Percentiles rank a stretch among this genome's conserved stretches.
phyloP scores from a whole-genome alignment of 2,329 filamentous ascomycete species.

The Sphaerulina musiva region DNA sequence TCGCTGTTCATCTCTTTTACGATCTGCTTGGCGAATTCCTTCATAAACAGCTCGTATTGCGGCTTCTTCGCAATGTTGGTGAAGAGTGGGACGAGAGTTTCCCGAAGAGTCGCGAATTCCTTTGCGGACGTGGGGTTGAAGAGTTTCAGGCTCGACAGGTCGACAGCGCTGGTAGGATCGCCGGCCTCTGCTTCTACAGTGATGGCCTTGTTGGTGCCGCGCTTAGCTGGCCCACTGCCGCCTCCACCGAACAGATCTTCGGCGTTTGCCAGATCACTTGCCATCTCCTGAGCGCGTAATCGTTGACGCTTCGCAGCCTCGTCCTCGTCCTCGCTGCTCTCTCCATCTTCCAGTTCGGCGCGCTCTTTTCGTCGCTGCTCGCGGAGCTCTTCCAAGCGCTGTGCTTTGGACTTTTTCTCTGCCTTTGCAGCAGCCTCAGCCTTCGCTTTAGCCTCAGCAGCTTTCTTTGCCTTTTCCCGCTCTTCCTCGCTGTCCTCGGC shows the following conservation, averaged over 20 bases:
- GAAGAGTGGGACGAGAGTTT: conserved; percentile 72
- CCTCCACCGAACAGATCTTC: conserved; percentile 81
- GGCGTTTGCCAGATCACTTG: conserved; percentile 81
- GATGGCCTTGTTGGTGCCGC: conserved; percentile 57
- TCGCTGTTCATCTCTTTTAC: conserved; percentile 81
- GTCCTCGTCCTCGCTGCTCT: conserved; percentile 59
- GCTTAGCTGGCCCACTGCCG: conserved; percentile 64
- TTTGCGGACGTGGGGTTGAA: conserved; percentile 86
- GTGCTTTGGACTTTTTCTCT: conserved; percentile 80
- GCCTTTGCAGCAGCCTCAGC: conserved; percentile 81
- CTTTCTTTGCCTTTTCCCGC: conserved; percentile 88
- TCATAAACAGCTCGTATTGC: conserved; percentile 82
- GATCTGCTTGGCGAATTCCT: conserved; percentile 83
- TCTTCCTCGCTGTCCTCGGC: conserved; percentile 95
- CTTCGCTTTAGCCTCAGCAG: conserved; percentile 77
- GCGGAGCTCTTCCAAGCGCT: conserved; percentile 77
- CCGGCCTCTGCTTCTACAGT: conserved; percentile 58
- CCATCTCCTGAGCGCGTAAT: conserved; percentile 72
- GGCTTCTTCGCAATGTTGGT: conserved; percentile 72
- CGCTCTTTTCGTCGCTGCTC: conserved; percentile 51
- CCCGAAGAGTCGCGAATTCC: conserved; percentile 75
- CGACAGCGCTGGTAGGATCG: conserved; percentile 72
- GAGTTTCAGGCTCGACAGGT: conserved; percentile 70
- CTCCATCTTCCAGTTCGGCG: conserved; percentile 52
- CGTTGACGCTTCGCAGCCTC: conserved; percentile 68